Evolutionary conservation across 495 filamentous ascomycete genomes (phyloP).

Genomic region (Acidiella bohemica): DNA sequence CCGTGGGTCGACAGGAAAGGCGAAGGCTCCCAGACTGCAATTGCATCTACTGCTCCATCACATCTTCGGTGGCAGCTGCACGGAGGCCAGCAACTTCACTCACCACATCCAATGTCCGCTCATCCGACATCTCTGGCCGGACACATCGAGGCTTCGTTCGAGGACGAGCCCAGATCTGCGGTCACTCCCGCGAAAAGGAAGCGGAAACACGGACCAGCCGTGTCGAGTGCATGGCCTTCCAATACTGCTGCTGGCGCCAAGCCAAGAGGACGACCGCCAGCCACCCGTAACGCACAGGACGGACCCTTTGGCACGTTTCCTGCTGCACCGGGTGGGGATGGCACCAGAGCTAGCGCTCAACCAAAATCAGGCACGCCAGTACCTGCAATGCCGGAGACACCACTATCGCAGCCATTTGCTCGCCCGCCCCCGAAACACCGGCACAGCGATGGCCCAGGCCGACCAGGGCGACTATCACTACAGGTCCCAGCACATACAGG

Average conservation of each 20-base stretch:
- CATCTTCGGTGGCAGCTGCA: conserved; percentile 35
- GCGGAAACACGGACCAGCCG: conserved; percentile 77
- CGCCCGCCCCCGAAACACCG: conserved; percentile 21
- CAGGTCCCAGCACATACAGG: conserved; percentile 69
- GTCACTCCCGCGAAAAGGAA: conserved; percentile 41
- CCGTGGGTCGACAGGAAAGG: conserved; percentile 14
- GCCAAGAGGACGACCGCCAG: conserved; percentile 71
- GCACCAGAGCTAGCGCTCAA: conserved; percentile 10
- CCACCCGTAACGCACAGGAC: conserved; percentile 55
- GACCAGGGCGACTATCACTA: conserved; percentile 42
- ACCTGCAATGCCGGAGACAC: no score
- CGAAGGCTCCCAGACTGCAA: conserved; percentile 24
- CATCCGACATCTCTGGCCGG: conserved; percentile 24
- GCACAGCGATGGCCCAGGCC: conserved; percentile 17
- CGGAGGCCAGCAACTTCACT: conserved; percentile 41
- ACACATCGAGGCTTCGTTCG: conserved; percentile 37
- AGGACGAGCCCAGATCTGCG: conserved; percentile 54
- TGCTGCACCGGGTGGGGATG: conserved; percentile 50
- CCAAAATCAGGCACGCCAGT: conserved; percentile 1
- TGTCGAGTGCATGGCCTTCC: conserved; percentile 88
- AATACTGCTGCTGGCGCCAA: conserved; percentile 57
- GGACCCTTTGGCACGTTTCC: conserved; percentile 85
- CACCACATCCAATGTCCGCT: conserved; percentile 58
- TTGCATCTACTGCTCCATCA: conserved; percentile 22
- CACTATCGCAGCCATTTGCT: no score